Percentiles rank a stretch among this genome's conserved stretches.
These are phyloP conservation scores for Salinomyces thailandicus DNA, from an alignment of 2,329 filamentous ascomycete species.

Conservation along the genomic window DNA sequence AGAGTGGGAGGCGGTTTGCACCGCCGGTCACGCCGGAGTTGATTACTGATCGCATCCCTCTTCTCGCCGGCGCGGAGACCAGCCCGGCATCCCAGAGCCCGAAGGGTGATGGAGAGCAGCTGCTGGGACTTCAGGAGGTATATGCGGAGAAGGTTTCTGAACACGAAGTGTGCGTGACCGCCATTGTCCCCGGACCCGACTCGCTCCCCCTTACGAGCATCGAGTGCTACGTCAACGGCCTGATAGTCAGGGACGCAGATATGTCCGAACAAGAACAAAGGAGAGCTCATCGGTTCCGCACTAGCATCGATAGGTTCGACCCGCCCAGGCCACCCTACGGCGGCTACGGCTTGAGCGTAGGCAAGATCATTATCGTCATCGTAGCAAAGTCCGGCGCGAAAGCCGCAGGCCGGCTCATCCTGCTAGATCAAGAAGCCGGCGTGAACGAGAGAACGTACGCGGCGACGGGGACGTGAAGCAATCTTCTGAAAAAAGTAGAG, in stretches of 20 bases:
- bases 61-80: too few relatives aligned
- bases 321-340: conserved; percentile 18
- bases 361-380: conserved; percentile 15
- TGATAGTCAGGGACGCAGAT: too few relatives aligned
- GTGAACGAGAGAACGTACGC: neutral
- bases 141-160: neutral
- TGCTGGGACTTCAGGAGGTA: too few relatives aligned
- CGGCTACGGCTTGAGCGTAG: conserved; percentile 16
- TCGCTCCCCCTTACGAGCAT: too few relatives aligned
- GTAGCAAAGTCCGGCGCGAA: conserved; percentile 4
- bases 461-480: neutral
- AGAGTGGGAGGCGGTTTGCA: conserved; percentile 10
- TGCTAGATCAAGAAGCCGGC: neutral
- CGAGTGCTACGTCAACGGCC: neutral
- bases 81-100: too few relatives aligned
- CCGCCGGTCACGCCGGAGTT: conserved; percentile 20
- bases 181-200: too few relatives aligned
- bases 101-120: too few relatives aligned
- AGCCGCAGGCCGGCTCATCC: neutral
- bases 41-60: conserved; percentile 10
- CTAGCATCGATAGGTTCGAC: conserved; percentile 7
- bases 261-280: too few relatives aligned
- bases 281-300: neutral
- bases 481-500: neutral
- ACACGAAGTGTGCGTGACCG: neutral